These are phyloP conservation scores for Stemphylium vesicarium DNA, from an alignment of 2,329 filamentous ascomycete genomes.

Conservation along the genomic window DNA sequence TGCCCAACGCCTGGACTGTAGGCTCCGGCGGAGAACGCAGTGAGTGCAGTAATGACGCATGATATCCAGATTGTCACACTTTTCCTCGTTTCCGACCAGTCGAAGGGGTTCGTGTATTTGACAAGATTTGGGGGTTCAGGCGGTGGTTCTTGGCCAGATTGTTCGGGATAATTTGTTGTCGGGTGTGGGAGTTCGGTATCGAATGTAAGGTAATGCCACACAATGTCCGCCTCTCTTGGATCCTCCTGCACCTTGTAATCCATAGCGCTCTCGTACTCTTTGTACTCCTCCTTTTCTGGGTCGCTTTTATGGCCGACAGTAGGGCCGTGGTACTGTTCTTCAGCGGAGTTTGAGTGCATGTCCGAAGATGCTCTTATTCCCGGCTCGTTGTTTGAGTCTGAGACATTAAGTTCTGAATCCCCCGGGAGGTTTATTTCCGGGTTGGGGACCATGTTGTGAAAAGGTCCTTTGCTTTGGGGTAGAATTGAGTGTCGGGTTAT, in stretches of 20 bases:
- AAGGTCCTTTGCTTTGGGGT: not conserved
- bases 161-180: slow-evolving; percentile 45
- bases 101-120: slow-evolving; percentile 71
- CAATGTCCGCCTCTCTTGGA: slow-evolving; percentile 47
- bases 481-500: not conserved
- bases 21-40: slow-evolving; percentile 81
- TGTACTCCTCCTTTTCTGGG: slow-evolving; percentile 21
- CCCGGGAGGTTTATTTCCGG: slow-evolving; percentile 46
- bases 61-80: slow-evolving; percentile 73
- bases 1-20: slow-evolving; percentile 73
- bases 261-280: slow-evolving; percentile 16
- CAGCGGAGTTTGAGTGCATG: not conserved
- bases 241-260: slow-evolving; percentile 15
- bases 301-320: slow-evolving; percentile 14
- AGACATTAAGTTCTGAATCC: slow-evolving; percentile 22
- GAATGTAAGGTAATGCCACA: slow-evolving; percentile 67
- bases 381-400: slow-evolving; percentile 21
- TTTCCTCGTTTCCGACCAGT: slow-evolving; percentile 75
- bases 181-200: slow-evolving; percentile 63
- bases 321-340: slow-evolving; percentile 14
- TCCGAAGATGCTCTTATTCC: slow-evolving; percentile 39
- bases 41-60: slow-evolving; percentile 76
- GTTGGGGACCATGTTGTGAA: slow-evolving; percentile 42
- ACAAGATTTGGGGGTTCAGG: slow-evolving; percentile 70
- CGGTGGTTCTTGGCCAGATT: slow-evolving; percentile 46